Conservation (phyloP, 176 grass and related monocot genomes). For the Oryza punctata region DNA sequence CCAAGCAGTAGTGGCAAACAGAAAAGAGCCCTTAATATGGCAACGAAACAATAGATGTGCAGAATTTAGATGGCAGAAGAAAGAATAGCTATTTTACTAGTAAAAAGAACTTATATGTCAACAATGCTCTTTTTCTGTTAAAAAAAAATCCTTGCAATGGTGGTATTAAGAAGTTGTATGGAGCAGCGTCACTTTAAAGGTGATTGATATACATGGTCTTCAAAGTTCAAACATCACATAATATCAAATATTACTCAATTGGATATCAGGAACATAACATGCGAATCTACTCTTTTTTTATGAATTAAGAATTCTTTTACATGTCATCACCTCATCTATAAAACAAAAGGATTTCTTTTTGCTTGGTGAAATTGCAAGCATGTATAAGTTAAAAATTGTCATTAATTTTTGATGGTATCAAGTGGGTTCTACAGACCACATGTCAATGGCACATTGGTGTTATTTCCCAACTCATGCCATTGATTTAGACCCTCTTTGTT, state of each 20-base stretch:
- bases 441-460: neutral
- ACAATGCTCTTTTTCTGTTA: conserved; percentile 3
- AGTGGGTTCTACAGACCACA: neutral
- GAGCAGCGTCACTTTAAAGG: conserved; percentile 6
- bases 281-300: neutral
- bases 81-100: neutral
- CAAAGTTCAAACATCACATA: neutral
- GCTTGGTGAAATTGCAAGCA: neutral
- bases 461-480: neutral
- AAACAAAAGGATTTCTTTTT: neutral
- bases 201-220: neutral
- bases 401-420: neutral
- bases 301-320: conserved; percentile 6
- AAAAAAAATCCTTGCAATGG: conserved; percentile 9
- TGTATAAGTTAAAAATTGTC: neutral
- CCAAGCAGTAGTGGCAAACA: neutral
- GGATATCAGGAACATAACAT: conserved; percentile 9
- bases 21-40: neutral
- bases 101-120: neutral
- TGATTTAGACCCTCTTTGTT: too few relatives aligned
- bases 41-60: neutral
- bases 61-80: neutral
- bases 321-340: neutral
- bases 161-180: conserved; percentile 13
- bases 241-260: conserved; percentile 22